Evolutionary conservation across 441 rosid species (phyloP), one percentile per base, ranked within the genome.

Genomic region (Aquilaria agallochum): DNA sequence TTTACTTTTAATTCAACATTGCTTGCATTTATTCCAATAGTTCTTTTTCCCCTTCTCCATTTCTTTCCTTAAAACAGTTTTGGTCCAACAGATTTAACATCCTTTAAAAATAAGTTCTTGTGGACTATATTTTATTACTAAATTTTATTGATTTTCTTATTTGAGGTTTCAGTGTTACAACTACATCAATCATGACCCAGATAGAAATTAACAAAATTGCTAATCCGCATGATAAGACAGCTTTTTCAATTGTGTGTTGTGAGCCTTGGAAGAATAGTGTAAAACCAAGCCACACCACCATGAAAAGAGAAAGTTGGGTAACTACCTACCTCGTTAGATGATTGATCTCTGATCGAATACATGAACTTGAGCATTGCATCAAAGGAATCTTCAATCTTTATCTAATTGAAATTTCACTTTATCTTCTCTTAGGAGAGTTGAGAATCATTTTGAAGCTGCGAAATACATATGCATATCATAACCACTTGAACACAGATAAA

Each of bases 381-480:
- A 9, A 77, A 50, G 40, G 80, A 69, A 67, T 83, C 87, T 71
- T 74, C 27, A 20, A 20, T 20, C 27, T 20, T 20, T 74, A 50
- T 72, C 75, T 60, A 74, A 52, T 62, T 72, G 85, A 62, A 81
- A 86, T 65, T 74, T 70, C 72, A 83, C 78, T 56, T 83, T 79
- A 11, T 65, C 47, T 44, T 82, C 86, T 47, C 76, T 80, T 0
- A 67, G 65, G 30, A 56, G 67, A 60, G 53, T 45, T 69, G 80
- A 15, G 54, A 59, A 52, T 79, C 79, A 58, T 71, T 72, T 64
- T 86, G 88, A 58, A 86, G 83, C 87, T 83, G 80, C 67, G 50
- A 20, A 30, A 55, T 5, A 32, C 33, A 13, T 33, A 61, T 33
- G 9, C 2, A 44, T 51, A 6, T 51, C 20, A n/a, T 51, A 51